Evolutionary conservation across 1,139 yeast genomes (phyloP).

Genomic region (Yamadazyma jaroonii): DNA sequence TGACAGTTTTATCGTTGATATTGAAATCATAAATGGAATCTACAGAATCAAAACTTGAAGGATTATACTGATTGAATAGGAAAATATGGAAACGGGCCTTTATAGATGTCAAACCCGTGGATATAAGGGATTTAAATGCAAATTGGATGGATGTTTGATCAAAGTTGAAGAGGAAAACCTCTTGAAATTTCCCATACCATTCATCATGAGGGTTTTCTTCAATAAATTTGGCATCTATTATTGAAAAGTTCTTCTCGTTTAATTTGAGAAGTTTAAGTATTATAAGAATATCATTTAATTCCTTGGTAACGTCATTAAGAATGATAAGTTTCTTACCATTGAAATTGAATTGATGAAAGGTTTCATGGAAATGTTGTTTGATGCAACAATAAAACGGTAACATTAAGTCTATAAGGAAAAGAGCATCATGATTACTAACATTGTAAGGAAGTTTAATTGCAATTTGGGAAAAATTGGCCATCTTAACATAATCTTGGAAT

Average conservation of each 20-base stretch:
- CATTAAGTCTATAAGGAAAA: conserved; percentile 33
- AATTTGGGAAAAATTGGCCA: conserved; percentile 23
- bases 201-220: conserved; percentile 13
- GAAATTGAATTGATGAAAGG: conserved; percentile 6
- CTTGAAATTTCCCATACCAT: conserved; percentile 19
- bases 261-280: conserved; percentile 30
- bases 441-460: conserved; percentile 28
- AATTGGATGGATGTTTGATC: conserved; percentile 19
- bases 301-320: conserved; percentile 26
- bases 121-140: conserved; percentile 19
- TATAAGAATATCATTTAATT: conserved; percentile 37
- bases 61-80: conserved; percentile 13
- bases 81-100: conserved; percentile 26
- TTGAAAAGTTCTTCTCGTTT: conserved; percentile 24
- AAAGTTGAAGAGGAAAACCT: conserved; percentile 19
- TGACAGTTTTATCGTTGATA: conserved; percentile 23
- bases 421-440: conserved; percentile 37
- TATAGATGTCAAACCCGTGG: conserved; percentile 30
- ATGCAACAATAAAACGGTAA: conserved; percentile 34
- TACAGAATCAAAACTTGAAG: conserved; percentile 7
- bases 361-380: conserved; percentile 14
- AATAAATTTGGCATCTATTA: conserved; percentile 24
- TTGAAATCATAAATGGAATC: conserved; percentile 8
- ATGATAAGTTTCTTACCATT: conserved; percentile 24
- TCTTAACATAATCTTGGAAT: conserved; percentile 34